Conservation (phyloP, 1,284 basidiomycete species). For the Ganoderma lucidum region DNA sequence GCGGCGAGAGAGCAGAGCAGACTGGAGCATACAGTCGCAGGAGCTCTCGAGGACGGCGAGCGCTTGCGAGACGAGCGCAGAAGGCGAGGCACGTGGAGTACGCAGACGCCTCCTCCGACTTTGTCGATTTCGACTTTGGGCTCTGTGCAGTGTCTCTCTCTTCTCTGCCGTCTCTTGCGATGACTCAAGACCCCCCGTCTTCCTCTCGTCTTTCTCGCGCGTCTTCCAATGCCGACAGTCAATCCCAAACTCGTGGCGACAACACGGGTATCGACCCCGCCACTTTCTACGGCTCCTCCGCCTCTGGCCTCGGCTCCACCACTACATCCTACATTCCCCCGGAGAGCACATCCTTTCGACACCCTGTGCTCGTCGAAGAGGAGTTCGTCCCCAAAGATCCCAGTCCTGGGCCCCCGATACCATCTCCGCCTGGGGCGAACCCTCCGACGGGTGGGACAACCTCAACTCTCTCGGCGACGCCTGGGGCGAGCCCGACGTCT, state of each 20-base stretch:
- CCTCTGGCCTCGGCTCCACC: conserved; percentile 37
- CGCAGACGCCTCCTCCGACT: not conserved
- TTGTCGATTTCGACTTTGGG: not conserved
- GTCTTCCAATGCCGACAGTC: conserved; percentile 14
- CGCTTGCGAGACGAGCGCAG: no score
- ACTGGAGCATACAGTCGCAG: no score
- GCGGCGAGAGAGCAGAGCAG: no score
- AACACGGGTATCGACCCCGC: conserved; percentile 24
- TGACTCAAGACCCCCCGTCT: conserved; percentile 26
- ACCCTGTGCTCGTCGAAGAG: conserved; percentile 53
- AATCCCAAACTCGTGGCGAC: conserved; percentile 21
- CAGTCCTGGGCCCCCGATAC: no score
- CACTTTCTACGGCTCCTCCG: conserved; percentile 28
- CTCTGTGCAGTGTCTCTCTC: not conserved
- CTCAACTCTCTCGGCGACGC: no score
- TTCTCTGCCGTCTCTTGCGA: not conserved
- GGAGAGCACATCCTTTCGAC: conserved; percentile 47
- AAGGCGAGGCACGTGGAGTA: no score
- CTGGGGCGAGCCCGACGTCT: conserved; percentile 31
- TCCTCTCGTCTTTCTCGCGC: conserved; percentile 20
- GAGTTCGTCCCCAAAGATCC: no score
- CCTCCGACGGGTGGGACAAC: no score
- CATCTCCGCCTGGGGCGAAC: no score
- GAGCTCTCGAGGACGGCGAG: no score
- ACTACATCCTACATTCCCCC: conserved; percentile 42